Evolutionary conservation across 1,139 yeast genomes (phyloP).

Genomic region (Magnusiomyces sp.): DNA sequence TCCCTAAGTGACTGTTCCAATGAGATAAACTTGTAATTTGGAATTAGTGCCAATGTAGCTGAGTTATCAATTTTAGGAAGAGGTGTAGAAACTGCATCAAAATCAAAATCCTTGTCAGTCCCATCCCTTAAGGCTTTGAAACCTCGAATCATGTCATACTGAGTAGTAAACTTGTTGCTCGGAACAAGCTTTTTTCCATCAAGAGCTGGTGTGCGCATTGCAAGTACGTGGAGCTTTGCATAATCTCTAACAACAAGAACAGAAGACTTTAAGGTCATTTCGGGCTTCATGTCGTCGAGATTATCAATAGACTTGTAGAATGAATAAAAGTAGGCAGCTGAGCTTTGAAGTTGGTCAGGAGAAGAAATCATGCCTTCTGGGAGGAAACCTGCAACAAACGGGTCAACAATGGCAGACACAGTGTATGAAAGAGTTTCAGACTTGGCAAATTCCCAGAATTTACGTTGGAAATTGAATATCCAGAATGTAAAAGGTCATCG

Average conservation of each 20-base stretch:
- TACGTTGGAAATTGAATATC: too few relatives aligned
- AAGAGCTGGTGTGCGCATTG: slow-evolving; percentile 19
- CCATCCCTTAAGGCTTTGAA: too few relatives aligned
- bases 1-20: too few relatives aligned
- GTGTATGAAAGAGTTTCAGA: slow-evolving; percentile 32
- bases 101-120: too few relatives aligned
- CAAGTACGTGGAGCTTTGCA: slow-evolving; percentile 10
- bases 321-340: background rate
- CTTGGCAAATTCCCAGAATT: slow-evolving; percentile 39
- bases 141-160: too few relatives aligned
- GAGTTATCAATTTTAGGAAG: too few relatives aligned
- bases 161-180: too few relatives aligned
- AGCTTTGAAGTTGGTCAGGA: too few relatives aligned
- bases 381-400: slow-evolving; percentile 42
- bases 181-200: slow-evolving; percentile 37
- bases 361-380: slow-evolving; percentile 22
- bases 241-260: slow-evolving; percentile 12
- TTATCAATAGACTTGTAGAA: background rate
- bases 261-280: background rate
- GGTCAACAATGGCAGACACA: slow-evolving; percentile 38
- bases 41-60: too few relatives aligned
- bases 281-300: background rate
- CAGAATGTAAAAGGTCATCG: slow-evolving; percentile 19
- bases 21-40: too few relatives aligned
- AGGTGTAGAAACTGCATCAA: too few relatives aligned